A percentile compares a stretch with the other conserved stretches of the same genome.
phyloP scores from a whole-genome alignment of 2,329 filamentous ascomycete species.

The Stachybotrys chartarum region DNA sequence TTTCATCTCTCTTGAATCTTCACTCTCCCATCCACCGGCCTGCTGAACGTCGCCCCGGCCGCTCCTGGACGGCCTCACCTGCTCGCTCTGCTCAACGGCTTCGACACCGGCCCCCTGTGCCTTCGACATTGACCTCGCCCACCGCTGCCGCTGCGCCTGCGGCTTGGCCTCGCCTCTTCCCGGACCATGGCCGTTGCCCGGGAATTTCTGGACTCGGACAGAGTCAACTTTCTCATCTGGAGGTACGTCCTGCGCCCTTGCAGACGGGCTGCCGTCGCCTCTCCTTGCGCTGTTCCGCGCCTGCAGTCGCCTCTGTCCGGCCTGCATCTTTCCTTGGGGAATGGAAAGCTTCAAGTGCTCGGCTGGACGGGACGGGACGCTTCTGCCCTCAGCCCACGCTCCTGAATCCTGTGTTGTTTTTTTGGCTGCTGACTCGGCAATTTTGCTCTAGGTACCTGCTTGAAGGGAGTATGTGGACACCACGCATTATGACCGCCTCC shows the following conservation, averaged over 20 bases:
- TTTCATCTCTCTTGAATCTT: constrained; percentile 26
- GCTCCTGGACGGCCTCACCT: neutral
- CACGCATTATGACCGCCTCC: neutral
- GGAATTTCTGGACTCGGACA: constrained; percentile 58
- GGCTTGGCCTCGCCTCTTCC: neutral
- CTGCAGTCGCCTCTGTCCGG: constrained; percentile 10
- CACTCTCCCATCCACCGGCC: constrained; percentile 4
- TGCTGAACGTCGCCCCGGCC: constrained; percentile 6
- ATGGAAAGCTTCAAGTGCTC: neutral
- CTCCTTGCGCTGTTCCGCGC: constrained; percentile 8
- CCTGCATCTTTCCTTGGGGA: neutral
- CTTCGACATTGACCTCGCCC: neutral
- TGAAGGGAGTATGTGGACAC: constrained; percentile 51
- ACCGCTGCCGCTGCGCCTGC: neutral
- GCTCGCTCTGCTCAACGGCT: neutral
- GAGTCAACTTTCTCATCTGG: constrained; percentile 66
- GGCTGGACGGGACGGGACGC: neutral
- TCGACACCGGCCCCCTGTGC: neutral
- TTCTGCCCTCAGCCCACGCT: neutral
- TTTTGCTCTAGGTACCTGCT: constrained; percentile 44
- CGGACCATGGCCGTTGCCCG: constrained; percentile 28
- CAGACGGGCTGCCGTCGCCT: constrained; percentile 2
- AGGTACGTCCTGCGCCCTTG: constrained; percentile 37
- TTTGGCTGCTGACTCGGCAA: constrained; percentile 3
- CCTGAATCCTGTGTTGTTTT: constrained; percentile 1